These are phyloP conservation scores for Pyrenochaeta sp. DNA, from an alignment of 2,329 filamentous ascomycete species.

Conservation along the genomic window DNA sequence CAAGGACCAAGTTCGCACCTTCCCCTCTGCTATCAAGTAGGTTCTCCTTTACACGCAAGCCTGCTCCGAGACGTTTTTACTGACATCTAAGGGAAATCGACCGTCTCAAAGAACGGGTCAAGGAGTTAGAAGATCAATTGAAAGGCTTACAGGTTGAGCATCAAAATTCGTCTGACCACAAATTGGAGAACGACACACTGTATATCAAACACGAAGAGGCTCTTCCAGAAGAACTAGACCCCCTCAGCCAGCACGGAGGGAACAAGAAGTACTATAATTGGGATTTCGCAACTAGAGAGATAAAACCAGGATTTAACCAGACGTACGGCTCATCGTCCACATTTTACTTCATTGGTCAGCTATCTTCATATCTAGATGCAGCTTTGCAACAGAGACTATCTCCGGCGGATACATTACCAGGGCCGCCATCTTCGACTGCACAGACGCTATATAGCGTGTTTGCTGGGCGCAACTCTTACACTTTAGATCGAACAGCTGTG, in stretches of 20 bases:
- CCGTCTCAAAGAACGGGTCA: conserved; percentile 45
- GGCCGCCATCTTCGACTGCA: neutral
- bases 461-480: neutral
- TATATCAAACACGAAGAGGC: conserved; percentile 1
- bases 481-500: neutral
- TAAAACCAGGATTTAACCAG: conserved; percentile 48
- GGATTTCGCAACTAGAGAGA: conserved; percentile 52
- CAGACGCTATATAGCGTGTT: neutral
- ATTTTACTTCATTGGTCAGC: conserved; percentile 57
- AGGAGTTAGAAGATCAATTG: conserved; percentile 47
- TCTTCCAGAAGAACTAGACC: conserved; percentile 22
- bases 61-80: conserved; percentile 4
- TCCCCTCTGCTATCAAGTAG: conserved; percentile 36
- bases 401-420: neutral
- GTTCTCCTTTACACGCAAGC: conserved; percentile 2
- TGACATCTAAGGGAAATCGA: conserved; percentile 49
- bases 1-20: conserved; percentile 26
- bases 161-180: neutral
- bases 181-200: neutral
- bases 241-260: conserved; percentile 20
- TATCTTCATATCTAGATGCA: conserved; percentile 50
- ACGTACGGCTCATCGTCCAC: conserved; percentile 58
- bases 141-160: conserved; percentile 13
- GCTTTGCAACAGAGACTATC: conserved; percentile 45
- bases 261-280: conserved; percentile 42